phyloP scores from a whole-genome alignment of 495 filamentous ascomycete genomes.

The Hyphodiscus hymeniophilus region DNA sequence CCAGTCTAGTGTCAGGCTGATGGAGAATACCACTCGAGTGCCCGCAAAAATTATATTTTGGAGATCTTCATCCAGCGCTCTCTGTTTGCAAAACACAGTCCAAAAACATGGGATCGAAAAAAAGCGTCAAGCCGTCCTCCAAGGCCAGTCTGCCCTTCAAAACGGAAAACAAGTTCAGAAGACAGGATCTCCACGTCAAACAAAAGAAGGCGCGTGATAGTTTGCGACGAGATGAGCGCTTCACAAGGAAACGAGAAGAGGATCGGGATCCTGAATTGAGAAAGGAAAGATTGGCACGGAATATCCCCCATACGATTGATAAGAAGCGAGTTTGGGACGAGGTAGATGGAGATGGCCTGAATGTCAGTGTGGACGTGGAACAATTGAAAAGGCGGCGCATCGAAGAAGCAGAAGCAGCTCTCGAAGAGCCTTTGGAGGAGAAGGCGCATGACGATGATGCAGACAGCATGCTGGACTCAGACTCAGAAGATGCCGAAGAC shows the following conservation, averaged over 20 bases:
- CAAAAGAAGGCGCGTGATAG: constrained; percentile 67
- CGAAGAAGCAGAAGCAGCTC: constrained; percentile 52
- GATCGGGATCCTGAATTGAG: constrained; percentile 70
- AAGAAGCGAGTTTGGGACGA: constrained; percentile 84
- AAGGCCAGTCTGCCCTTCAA: constrained; percentile 31
- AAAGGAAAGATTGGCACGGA: constrained; percentile 60
- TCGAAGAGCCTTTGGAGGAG: constrained; percentile 35
- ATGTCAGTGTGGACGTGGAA: constrained; percentile 69
- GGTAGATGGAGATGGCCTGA: constrained; percentile 65
- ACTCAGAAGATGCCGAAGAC: constrained; percentile 36
- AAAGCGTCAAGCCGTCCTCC: constrained; percentile 25
- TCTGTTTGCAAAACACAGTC: too few relatives aligned
- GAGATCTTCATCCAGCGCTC: not conserved
- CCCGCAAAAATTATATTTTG: constrained; percentile 1
- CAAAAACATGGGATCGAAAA: constrained; percentile 38
- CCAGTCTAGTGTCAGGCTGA: not conserved
- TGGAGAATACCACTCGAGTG: not conserved
- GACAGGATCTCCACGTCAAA: constrained; percentile 66
- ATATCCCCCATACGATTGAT: constrained; percentile 79
- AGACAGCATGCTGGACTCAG: constrained; percentile 64
- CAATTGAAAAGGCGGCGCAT: constrained; percentile 63
- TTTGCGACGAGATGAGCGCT: constrained; percentile 66
- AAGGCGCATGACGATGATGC: constrained; percentile 51
- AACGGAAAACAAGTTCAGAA: constrained; percentile 60
- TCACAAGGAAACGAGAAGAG: constrained; percentile 74